Percentiles rank a stretch among this genome's conserved stretches.
phyloP scores from a whole-genome alignment of 1,284 basidiomycete genomes.

The Melampsora larici-populina region DNA sequence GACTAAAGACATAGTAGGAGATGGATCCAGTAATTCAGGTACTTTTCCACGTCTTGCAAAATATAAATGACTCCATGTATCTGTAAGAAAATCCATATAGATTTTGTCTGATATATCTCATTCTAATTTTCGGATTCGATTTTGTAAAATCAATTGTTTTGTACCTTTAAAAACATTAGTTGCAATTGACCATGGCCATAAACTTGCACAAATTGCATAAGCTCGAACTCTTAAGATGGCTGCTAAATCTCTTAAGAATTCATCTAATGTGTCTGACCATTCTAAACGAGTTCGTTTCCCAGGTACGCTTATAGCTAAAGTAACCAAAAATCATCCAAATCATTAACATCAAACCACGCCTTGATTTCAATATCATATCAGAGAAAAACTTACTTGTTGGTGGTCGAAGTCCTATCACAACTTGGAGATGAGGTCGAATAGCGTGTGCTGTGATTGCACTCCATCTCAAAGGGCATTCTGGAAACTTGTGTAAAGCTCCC shows the following conservation, averaged over 20 bases:
- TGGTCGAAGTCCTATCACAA: conserved; percentile 18
- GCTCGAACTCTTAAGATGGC: conserved; percentile 36
- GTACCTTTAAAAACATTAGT: conserved; percentile 24
- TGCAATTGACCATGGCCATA: conserved; percentile 42
- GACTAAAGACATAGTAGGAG: conserved; percentile 4
- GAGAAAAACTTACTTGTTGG: conserved; percentile 18
- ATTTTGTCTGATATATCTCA: conserved; percentile 27
- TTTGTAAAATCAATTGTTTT: conserved; percentile 7
- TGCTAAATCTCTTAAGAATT: conserved; percentile 37
- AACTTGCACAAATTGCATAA: conserved; percentile 32
- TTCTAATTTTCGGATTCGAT: conserved; percentile 32
- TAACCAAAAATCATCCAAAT: background rate
- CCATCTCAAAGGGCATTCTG: conserved; percentile 19
- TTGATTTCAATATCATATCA: background rate
- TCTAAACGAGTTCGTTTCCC: conserved; percentile 35
- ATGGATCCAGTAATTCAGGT: conserved; percentile 31
- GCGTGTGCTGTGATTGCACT: conserved; percentile 31
- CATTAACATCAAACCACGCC: background rate
- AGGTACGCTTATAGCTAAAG: conserved; percentile 3
- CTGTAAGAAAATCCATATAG: conserved; percentile 39
- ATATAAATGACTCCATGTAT: conserved; percentile 41
- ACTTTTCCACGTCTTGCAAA: conserved; percentile 39
- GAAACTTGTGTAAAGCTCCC: background rate
- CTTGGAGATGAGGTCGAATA: conserved; percentile 37
- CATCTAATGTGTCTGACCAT: conserved; percentile 35